Evolutionary conservation across 225 moss, liverwort and hornwort genomes (phyloP).

Genomic region (Pseudoscleropodium purum): DNA sequence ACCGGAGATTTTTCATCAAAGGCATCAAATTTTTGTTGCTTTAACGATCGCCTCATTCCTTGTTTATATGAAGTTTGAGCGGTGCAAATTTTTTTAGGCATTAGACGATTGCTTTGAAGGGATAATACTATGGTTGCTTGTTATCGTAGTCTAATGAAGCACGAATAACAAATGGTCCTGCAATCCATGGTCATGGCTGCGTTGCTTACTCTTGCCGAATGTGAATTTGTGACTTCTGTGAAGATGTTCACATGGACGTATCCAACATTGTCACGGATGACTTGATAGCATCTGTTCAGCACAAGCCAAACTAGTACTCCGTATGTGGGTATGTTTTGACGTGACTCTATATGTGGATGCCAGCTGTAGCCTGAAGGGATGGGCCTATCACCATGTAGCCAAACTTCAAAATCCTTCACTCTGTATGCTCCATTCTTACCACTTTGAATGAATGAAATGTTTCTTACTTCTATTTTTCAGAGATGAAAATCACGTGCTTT

Average conservation of each 20-base stretch:
- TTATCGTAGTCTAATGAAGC: neutral
- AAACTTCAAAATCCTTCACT: neutral
- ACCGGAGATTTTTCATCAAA: neutral
- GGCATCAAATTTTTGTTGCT: neutral
- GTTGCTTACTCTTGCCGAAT: neutral
- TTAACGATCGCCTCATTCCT: neutral
- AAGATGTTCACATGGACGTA: neutral
- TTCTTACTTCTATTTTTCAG: neutral
- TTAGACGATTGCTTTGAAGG: neutral
- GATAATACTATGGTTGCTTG: neutral
- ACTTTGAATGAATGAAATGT: neutral
- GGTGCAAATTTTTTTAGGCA: neutral
- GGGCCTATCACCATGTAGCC: neutral
- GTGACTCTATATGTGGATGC: neutral
- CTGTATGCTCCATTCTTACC: neutral
- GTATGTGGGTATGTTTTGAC: neutral
- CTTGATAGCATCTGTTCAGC: neutral
- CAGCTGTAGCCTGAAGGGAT: neutral
- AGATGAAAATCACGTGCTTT: neutral
- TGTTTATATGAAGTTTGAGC: neutral
- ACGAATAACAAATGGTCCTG: neutral
- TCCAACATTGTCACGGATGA: neutral
- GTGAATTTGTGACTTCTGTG: neutral
- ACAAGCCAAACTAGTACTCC: neutral
- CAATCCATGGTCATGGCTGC: neutral